Base-by-base conservation (phyloP, 495 filamentous ascomycete species). In the Tuber aestivum region DNA sequence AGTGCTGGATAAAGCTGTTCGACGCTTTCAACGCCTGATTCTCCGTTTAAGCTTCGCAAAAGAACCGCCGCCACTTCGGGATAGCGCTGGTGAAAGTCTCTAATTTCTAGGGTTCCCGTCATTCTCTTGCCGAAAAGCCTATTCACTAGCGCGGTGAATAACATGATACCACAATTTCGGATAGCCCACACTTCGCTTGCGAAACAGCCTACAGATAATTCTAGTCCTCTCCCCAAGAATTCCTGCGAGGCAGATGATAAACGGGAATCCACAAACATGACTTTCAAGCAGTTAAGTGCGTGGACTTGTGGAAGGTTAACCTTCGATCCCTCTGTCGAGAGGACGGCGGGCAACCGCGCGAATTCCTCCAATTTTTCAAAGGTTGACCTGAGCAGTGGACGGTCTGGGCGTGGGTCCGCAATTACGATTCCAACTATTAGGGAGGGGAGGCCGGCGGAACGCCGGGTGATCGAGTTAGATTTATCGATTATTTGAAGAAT, bases 391-490 rank as follows among this genome's bases (percentile, higher is more conserved):
- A 79, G 75, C 48, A 90, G 87, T 8, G 89, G 86, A 38, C 87
- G 84, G n/a, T 85, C 79, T 68, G 90, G 89, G 42, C 87, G 86
- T 10, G 86, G 85, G 5, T 86, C 85, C 23, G 91, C 89, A 44
- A 87, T 83, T 8, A 97, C 84, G 73, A 97, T 89, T 7, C 92
- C 93, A 12, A 90, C 90, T 41, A 97, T 89, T 69, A 99, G 85
- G 32, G 92, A 91, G 1, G 95, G 95, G 48, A 99, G 90, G 37
- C 95, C 95, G 38, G 95, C 95, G 2, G 95, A 99, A 71, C 95
- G 88, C 72, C 95, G 89, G 5, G 95, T 99, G n/a, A 93, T 92
- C 20, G 56, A 70, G 42, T 50, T 75, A 12, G 79, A 79, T 74
- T 79, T 81, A 27, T 74, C 71, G 18, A 75, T 75, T 38, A 81